Base-by-base conservation (phyloP, 2,329 filamentous ascomycete species). In the Fusarium citri region DNA sequence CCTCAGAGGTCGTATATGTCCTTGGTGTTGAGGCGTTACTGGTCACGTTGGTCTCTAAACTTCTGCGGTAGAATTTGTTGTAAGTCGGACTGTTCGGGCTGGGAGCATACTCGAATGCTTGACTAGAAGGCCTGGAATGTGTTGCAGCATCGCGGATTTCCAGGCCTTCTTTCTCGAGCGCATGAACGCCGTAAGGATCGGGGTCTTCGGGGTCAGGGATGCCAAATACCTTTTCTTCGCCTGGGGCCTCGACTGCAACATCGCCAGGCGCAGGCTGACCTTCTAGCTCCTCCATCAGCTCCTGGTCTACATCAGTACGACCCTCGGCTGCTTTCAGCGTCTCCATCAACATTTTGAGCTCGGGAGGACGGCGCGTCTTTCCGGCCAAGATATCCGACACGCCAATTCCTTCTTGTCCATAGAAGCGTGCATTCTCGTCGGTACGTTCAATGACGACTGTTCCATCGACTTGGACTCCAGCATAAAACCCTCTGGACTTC, bases 401-500 rank as follows among this genome's bases (percentile, higher is more conserved):
- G 1, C 80, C 71, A 20, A 87, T 76, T 25, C 76, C 72, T 26
- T 92, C 85, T 22, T 92, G 85, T 14, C 90, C 90, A 77, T 97
- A 97, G 76, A 97, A 97, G 10, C 88, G 87, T 58, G 92, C 91
- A 74, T 97, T 97, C 76, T 95, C 94, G 68, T 94, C 92, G 2
- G 87, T 90, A 34, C 94, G 87, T 78, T 96, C 92, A 46, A 95
- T 92, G 51, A 97, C 86, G 16, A 97, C 87, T 0, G 94, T 97
- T 22, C 94, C 94, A 75, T 97, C 94, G 20, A 97, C 86, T 74
- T 95, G 92, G 1, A 97, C 88, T 20, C 94, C 93, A 2, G 93
- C 94, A 74, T 96, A 97, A 69, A 97, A 89, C 2, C 94, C 94
- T 56, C 94, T 87, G 55, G 91, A 94, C 81, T 97, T 97, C 80